A percentile compares a stretch with the other conserved stretches of the same genome.
phyloP scores from a whole-genome alignment of 352 stramenopile genomes.

The Pythium brassicae region DNA sequence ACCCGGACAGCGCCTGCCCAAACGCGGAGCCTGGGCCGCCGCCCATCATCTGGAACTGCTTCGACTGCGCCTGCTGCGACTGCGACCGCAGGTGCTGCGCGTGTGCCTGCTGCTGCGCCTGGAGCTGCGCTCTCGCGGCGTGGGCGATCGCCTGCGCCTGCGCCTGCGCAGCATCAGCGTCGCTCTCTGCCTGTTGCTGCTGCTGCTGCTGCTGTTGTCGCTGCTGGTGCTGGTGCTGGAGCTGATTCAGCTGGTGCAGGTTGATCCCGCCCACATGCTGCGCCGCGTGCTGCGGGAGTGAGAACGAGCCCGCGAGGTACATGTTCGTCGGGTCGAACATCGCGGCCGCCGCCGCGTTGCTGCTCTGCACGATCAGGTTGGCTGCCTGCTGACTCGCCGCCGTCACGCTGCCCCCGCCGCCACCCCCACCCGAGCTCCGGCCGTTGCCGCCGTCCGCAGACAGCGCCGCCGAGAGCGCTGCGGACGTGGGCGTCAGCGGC shows the following conservation, averaged over 20 bases:
- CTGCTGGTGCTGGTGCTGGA: slow-evolving; percentile 17
- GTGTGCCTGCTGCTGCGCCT: slow-evolving; percentile 21
- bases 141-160: slow-evolving; percentile 30
- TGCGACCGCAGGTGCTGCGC: slow-evolving; percentile 7
- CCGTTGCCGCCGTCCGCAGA: slow-evolving; percentile 24
- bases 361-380: slow-evolving; percentile 47
- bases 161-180: slow-evolving; percentile 47
- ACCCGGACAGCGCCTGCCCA: slow-evolving; percentile 42
- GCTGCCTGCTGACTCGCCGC: slow-evolving; percentile 50
- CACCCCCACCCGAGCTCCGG: slow-evolving; percentile 8
- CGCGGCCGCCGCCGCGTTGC: slow-evolving; percentile 36
- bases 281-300: slow-evolving; percentile 44
- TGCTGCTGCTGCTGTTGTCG: slow-evolving; percentile 22
- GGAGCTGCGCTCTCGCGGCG: slow-evolving; percentile 32
- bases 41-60: slow-evolving; percentile 64
- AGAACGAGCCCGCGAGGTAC: slow-evolving; percentile 59
- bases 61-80: slow-evolving; percentile 34
- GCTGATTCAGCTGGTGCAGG: slow-evolving; percentile 46
- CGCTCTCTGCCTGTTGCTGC: slow-evolving; percentile 29
- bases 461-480: slow-evolving; percentile 26
- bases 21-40: slow-evolving; percentile 34
- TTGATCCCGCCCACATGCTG: slow-evolving; percentile 34
- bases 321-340: slow-evolving; percentile 63
- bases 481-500: slow-evolving; percentile 26
- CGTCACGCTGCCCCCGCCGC: slow-evolving; percentile 17